Percentiles rank a stretch among this genome's conserved stretches.
phyloP scores from a whole-genome alignment of 345 rosid species.

The Acer campestre region DNA sequence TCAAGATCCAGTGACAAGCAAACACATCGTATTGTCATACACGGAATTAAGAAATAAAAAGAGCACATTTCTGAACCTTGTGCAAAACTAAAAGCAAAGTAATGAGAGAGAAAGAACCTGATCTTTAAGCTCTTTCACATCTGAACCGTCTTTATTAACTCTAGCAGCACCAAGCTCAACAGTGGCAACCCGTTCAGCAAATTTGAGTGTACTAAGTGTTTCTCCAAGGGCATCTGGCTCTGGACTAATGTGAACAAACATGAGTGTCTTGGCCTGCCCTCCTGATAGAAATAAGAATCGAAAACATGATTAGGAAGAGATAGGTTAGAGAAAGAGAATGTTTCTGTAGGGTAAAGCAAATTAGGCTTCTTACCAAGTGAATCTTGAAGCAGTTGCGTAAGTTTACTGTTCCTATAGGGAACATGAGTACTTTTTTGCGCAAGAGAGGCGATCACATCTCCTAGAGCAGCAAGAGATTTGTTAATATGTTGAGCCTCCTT shows the following conservation, averaged over 20 bases:
- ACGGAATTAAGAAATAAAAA: background rate
- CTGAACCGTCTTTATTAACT: conserved; percentile 76
- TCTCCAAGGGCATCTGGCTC: conserved; percentile 83
- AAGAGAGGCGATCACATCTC: conserved; percentile 89
- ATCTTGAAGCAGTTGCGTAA: conserved; percentile 94
- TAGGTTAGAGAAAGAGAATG: background rate
- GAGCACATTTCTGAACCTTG: background rate
- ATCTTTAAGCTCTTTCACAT: conserved; percentile 89
- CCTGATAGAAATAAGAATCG: conserved; percentile 47
- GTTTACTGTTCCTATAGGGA: conserved; percentile 94
- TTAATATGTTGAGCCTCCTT: conserved; percentile 94
- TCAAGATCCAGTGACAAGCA: background rate
- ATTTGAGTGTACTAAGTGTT: conserved; percentile 90
- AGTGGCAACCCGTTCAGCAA: conserved; percentile 94
- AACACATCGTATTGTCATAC: background rate
- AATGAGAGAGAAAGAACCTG: conserved; percentile 42
- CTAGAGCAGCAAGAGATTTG: conserved; percentile 90
- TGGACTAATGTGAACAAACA: conserved; percentile 94
- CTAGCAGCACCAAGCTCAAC: conserved; percentile 96
- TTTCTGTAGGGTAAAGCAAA: background rate
- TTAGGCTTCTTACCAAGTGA: conserved; percentile 67
- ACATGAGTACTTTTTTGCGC: conserved; percentile 86
- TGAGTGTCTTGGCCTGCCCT: conserved; percentile 96
- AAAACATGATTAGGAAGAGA: conserved; percentile 8
- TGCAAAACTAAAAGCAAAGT: background rate